Percentiles rank a stretch among this genome's conserved stretches.
Evolutionary conservation across 176 grass and related monocot genomes (phyloP).

Genomic region (Phoenix roebelenii): DNA sequence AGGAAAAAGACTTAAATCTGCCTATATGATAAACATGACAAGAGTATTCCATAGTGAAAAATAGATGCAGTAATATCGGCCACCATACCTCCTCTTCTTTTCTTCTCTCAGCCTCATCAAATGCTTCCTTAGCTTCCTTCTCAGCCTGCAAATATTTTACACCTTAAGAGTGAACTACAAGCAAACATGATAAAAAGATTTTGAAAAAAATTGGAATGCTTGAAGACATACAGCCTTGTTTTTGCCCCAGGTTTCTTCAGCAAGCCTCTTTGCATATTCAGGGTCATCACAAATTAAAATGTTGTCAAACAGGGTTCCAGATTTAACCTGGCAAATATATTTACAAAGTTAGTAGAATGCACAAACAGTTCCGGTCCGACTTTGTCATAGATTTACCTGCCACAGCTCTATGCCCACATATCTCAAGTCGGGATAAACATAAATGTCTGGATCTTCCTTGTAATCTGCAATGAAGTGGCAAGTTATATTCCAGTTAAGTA

Average conservation of each 20-base stretch:
- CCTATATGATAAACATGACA: too few species aligned
- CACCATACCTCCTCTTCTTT: conserved; percentile 46
- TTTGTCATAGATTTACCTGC: conserved; percentile 33
- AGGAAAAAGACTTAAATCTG: too few species aligned
- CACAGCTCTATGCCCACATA: conserved; percentile 68
- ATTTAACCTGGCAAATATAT: conserved; percentile 34
- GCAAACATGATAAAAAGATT: neutral
- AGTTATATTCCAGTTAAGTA: conserved; percentile 3
- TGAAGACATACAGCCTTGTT: conserved; percentile 36
- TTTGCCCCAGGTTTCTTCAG: conserved; percentile 63
- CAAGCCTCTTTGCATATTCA: conserved; percentile 52
- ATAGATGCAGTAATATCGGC: too few species aligned
- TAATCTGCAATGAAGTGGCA: conserved; percentile 31
- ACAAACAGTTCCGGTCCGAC: neutral
- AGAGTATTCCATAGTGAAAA: too few species aligned
- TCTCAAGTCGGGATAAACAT: conserved; percentile 41
- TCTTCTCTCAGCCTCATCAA: conserved; percentile 69
- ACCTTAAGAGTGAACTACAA: conserved; percentile 2
- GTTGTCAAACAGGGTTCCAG: conserved; percentile 61
- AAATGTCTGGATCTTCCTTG: conserved; percentile 58
- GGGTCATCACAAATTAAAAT: conserved; percentile 50
- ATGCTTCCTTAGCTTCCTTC: conserved; percentile 35
- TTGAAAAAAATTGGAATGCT: neutral
- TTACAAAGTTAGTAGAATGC: neutral
- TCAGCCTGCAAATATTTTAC: conserved; percentile 39